Percentiles rank a stretch among this genome's conserved stretches.
These are phyloP conservation scores for Yarrowia sp. DNA, from an alignment of 805 yeast species.

Conservation along the genomic window DNA sequence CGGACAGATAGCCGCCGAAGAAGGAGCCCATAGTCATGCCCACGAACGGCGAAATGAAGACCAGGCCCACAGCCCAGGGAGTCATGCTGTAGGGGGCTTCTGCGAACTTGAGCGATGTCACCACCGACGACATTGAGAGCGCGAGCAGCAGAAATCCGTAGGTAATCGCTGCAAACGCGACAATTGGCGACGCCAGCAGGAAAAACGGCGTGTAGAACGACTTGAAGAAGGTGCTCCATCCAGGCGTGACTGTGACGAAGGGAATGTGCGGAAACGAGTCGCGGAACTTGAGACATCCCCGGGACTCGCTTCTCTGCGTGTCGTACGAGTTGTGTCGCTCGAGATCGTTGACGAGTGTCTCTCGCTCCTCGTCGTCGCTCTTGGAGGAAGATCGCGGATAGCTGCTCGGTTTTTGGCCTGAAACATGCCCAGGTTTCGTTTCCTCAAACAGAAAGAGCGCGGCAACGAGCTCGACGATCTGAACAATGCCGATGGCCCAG, in stretches of 20 bases:
- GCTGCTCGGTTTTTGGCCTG: not conserved
- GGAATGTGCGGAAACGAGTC: not conserved
- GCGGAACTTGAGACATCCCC: not conserved
- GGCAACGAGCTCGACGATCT: constrained; percentile 26
- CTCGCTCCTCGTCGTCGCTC: not conserved
- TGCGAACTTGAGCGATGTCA: constrained; percentile 10
- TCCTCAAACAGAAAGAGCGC: constrained; percentile 32
- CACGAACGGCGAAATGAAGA: constrained; percentile 26
- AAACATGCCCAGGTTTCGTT: constrained; percentile 24
- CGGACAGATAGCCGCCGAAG: constrained; percentile 27
- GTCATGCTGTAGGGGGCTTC: constrained; percentile 25
- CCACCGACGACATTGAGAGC: constrained; percentile 18
- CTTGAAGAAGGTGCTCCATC: not conserved
- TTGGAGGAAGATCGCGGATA: not conserved
- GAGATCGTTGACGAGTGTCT: not conserved
- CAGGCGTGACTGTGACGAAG: constrained; percentile 4
- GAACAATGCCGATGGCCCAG: constrained; percentile 31
- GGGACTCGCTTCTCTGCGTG: not conserved
- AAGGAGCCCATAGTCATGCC: constrained; percentile 28
- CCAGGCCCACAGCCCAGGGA: constrained; percentile 24
- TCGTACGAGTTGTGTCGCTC: not conserved
- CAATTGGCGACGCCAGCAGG: constrained; percentile 16
- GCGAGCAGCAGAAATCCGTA: constrained; percentile 26
- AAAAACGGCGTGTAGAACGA: constrained; percentile 20
- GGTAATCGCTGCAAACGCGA: constrained; percentile 24